Evolutionary conservation across 169 alveolate species (phyloP), one percentile per base, ranked within the genome.

Genomic region (Cryptosporidium muris): DNA sequence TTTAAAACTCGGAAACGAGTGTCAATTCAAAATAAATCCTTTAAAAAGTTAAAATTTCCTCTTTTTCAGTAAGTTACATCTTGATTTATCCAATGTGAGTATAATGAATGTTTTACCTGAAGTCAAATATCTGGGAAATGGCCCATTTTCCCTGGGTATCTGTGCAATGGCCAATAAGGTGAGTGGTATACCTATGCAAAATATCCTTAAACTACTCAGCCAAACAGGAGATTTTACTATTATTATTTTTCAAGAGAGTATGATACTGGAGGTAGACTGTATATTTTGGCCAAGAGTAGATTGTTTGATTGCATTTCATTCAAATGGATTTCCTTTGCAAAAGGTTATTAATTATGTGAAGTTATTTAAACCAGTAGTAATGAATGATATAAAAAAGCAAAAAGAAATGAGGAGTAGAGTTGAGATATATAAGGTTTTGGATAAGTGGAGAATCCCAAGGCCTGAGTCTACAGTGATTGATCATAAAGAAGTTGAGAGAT

Each of bases 281-380:
- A 90, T 91, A 51, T 88, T 88, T 11, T 95, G 98, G 98, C 98
- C 98, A 5, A 80, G 92, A 9, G 98, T 95, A 4, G 97, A 96
- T 81, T 95, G 98, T 34, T 89, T 95, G 14, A 94, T 96, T 16
- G 93, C 97, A 14, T 96, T 96, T 88, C 94, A 93, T 81, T 94
- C 97, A 48, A 85, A 91, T 36, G 96, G 97, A 36, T 96, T 95
- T 81, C 98, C 98, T 5, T 90, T 91, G 25, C 92, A 88, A 58
- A 95, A 94, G 90, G 96, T 92, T 12, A 60, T 92, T 63, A 92
- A 90, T 45, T 93, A 95, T 91, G 91, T 91, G 43, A 91, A 92
- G 66, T 53, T 88, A 51, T 74, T 81, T 58, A 80, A 89, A 38
- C 97, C 96, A n/a, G 81, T 90, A 34, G 81, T 85, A 6, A 42